phyloP scores from a whole-genome alignment of 2,329 filamentous ascomycete species.

The Fusarium oligoseptatum region DNA sequence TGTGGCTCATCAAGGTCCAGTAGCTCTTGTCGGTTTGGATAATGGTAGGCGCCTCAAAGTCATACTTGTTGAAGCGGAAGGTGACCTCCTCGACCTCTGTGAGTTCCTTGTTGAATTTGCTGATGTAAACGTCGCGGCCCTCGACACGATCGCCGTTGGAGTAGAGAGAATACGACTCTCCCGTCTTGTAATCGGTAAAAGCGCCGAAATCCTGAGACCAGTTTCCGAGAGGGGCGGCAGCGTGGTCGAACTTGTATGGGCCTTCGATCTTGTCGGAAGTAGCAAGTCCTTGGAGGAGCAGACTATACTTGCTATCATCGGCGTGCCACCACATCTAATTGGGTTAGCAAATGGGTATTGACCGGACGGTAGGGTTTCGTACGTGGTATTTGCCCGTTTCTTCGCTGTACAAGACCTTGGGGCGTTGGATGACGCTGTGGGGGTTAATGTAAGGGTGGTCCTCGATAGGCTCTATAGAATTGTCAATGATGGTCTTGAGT shows the following conservation, averaged over 20 bases:
- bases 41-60: slow-evolving; percentile 71
- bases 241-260: slow-evolving; percentile 67
- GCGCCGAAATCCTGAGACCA: slow-evolving; percentile 74
- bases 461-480: slow-evolving; percentile 59
- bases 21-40: slow-evolving; percentile 72
- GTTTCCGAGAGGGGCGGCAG: slow-evolving; percentile 68
- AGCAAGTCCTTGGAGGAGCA: slow-evolving; percentile 69
- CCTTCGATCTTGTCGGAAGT: slow-evolving; percentile 65
- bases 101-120: slow-evolving; percentile 65
- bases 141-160: slow-evolving; percentile 69
- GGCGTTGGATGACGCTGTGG: slow-evolving; percentile 70
- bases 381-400: slow-evolving; percentile 68
- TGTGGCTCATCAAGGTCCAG: slow-evolving; percentile 72
- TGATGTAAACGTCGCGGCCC: slow-evolving; percentile 70
- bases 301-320: slow-evolving; percentile 68
- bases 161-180: slow-evolving; percentile 68
- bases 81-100: slow-evolving; percentile 65
- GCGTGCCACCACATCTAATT: slow-evolving; percentile 71
- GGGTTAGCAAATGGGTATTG: not conserved
- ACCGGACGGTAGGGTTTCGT: slow-evolving; percentile 17
- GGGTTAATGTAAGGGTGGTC: slow-evolving; percentile 68
- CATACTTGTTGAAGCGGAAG: slow-evolving; percentile 69
- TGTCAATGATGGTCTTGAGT: not conserved
- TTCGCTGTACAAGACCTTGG: slow-evolving; percentile 72
- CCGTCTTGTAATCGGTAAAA: slow-evolving; percentile 71